phyloP scores from a whole-genome alignment of 1,284 basidiomycete genomes.

The Rhodotorula sp. region DNA sequence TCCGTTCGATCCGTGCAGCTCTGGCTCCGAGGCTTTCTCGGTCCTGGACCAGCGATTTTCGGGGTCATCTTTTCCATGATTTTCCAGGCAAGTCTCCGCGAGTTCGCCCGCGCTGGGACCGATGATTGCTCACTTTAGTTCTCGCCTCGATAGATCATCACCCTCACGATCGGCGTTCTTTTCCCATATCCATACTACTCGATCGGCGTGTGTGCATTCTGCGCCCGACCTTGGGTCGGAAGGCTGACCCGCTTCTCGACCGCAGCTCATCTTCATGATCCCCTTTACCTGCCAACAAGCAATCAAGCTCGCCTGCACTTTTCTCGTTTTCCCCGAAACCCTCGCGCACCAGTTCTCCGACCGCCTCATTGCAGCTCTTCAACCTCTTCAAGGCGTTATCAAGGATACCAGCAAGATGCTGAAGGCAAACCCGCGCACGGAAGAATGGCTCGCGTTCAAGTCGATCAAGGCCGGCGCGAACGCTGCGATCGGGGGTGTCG shows the following conservation, averaged over 20 bases:
- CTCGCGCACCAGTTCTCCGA: slow-evolving; percentile 41
- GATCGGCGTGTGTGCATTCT: slow-evolving; percentile 19
- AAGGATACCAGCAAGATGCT: slow-evolving; percentile 31
- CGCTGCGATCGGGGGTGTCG: slow-evolving; percentile 25
- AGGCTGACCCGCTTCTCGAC: background rate
- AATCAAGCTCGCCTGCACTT: slow-evolving; percentile 33
- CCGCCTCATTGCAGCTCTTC: slow-evolving; percentile 35
- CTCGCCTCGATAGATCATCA: slow-evolving; percentile 12
- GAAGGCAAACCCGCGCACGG: slow-evolving; percentile 27
- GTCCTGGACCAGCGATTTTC: slow-evolving; percentile 22
- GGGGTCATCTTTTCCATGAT: slow-evolving; percentile 22
- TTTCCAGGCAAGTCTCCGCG: background rate
- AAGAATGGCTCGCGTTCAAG: slow-evolving; percentile 37
- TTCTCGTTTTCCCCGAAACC: slow-evolving; percentile 41
- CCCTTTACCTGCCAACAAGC: slow-evolving; percentile 36
- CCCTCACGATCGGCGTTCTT: slow-evolving; percentile 29
- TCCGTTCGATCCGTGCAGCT: background rate
- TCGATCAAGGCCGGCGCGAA: slow-evolving; percentile 15
- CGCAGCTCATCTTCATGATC: slow-evolving; percentile 33
- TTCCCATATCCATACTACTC: slow-evolving; percentile 38
- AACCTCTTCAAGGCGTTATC: slow-evolving; percentile 27
- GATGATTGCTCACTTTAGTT: too few relatives aligned
- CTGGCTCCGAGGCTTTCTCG: slow-evolving; percentile 30
- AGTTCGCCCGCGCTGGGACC: too few relatives aligned
- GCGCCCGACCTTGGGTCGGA: background rate